Evolutionary conservation across 495 filamentous ascomycete genomes (phyloP).

Genomic region (Glutinoglossum americanum): DNA sequence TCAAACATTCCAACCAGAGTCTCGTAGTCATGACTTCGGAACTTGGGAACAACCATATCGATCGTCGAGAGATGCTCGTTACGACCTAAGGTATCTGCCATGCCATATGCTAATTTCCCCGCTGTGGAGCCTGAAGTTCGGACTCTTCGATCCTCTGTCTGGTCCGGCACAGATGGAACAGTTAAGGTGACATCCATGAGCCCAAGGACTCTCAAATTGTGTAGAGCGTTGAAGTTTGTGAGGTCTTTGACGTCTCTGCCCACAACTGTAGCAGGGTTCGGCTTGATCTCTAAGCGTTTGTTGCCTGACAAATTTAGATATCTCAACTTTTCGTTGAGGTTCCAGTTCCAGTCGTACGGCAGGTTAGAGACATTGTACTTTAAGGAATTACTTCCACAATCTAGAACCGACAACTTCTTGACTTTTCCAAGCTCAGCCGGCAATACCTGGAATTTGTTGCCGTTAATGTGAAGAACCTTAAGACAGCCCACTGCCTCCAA

Average conservation of each 20-base stretch:
- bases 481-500: constrained; percentile 70
- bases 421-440: constrained; percentile 92
- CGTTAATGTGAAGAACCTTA: constrained; percentile 84
- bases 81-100: constrained; percentile 89
- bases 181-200: constrained; percentile 96
- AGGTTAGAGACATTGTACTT: constrained; percentile 99
- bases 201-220: constrained; percentile 73
- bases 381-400: constrained; percentile 87
- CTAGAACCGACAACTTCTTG: constrained; percentile 68
- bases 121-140: constrained; percentile 85
- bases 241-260: constrained; percentile 37
- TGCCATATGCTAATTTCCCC: constrained; percentile 75
- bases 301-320: constrained; percentile 96
- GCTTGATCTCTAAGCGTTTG: constrained; percentile 92
- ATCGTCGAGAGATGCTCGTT: constrained; percentile 94
- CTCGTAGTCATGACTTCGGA: constrained; percentile 79
- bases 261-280: constrained; percentile 35
- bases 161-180: constrained; percentile 78
- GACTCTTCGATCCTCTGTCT: constrained; percentile 86
- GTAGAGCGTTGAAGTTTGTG: constrained; percentile 74
- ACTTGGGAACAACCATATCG: constrained; percentile 84
- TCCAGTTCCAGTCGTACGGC: constrained; percentile 99
- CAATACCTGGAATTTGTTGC: constrained; percentile 90
- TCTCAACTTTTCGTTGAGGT: constrained; percentile 82
- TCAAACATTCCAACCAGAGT: constrained; percentile 88